Conservation (phyloP, 164 flowering plant genomes). For the Chimonanthus praecox region DNA sequence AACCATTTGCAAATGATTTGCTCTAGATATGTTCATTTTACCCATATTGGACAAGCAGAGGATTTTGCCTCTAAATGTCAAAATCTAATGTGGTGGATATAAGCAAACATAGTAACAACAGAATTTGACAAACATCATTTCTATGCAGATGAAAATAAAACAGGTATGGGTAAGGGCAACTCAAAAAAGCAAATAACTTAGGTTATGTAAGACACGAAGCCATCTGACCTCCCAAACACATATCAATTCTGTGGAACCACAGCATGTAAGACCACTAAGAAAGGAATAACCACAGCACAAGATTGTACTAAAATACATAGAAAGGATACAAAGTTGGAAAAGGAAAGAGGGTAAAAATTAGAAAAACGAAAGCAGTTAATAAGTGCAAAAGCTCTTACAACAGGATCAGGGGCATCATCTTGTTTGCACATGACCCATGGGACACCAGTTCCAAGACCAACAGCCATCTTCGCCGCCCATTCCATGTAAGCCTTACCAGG, state of each 20-base stretch:
- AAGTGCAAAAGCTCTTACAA: slow-evolving; percentile 28
- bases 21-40: too few relatives aligned
- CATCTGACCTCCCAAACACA: background rate
- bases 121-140: background rate
- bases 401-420: slow-evolving; percentile 88
- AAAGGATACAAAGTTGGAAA: background rate
- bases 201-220: background rate
- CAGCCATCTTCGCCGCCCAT: slow-evolving; percentile 91
- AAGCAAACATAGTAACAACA: background rate
- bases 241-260: slow-evolving; percentile 20
- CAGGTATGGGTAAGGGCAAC: background rate
- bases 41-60: background rate
- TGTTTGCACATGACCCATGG: slow-evolving; percentile 99
- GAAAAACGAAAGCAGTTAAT: background rate
- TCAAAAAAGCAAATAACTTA: background rate
- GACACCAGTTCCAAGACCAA: slow-evolving; percentile 73
- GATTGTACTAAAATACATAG: too few relatives aligned
- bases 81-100: background rate
- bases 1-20: too few relatives aligned
- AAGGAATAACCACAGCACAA: background rate
- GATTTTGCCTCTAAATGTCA: background rate
- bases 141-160: slow-evolving; percentile 1
- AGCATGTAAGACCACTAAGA: background rate
- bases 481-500: slow-evolving; percentile 66
- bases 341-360: background rate